Conservation (phyloP, 169 alveolate species). For the Cytauxzoon felis region DNA sequence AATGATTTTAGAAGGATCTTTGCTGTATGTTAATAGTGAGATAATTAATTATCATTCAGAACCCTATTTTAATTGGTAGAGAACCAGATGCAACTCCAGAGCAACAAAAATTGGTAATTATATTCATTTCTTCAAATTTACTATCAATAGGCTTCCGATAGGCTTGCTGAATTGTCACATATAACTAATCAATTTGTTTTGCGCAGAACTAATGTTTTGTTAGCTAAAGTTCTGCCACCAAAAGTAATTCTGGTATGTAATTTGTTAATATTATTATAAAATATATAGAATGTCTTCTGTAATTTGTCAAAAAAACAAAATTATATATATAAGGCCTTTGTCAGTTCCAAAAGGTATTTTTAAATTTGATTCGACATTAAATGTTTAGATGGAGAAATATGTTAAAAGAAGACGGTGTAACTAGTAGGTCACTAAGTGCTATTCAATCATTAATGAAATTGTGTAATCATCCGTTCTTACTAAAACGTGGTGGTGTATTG, state of each 20-base stretch:
- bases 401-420: conserved; percentile 38
- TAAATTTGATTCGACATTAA: conserved; percentile 9
- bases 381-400: conserved; percentile 28
- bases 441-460: conserved; percentile 80
- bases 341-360: conserved; percentile 38
- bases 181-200: conserved; percentile 85
- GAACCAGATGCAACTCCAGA: conserved; percentile 86
- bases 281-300: conserved; percentile 75
- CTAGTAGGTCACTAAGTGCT: conserved; percentile 71
- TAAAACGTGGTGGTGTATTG: conserved; percentile 17
- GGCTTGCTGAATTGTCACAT: conserved; percentile 82
- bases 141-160: conserved; percentile 47
- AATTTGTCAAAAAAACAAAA: conserved; percentile 80
- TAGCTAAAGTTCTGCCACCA: conserved; percentile 87
- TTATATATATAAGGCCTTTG: conserved; percentile 70
- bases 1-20: conserved; percentile 68
- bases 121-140: too few relatives aligned
- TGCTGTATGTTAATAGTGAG: conserved; percentile 48
- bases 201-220: conserved; percentile 83
- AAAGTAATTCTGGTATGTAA: conserved; percentile 67
- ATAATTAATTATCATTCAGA: conserved; percentile 2
- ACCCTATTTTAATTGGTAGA: conserved; percentile 83
- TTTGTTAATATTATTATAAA: conserved; percentile 1
- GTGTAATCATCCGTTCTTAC: conserved; percentile 83
- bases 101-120: conserved; percentile 80